Base-by-base conservation (phyloP, 2,329 filamentous ascomycete genomes). In the Trichoderma afroharzianum region DNA sequence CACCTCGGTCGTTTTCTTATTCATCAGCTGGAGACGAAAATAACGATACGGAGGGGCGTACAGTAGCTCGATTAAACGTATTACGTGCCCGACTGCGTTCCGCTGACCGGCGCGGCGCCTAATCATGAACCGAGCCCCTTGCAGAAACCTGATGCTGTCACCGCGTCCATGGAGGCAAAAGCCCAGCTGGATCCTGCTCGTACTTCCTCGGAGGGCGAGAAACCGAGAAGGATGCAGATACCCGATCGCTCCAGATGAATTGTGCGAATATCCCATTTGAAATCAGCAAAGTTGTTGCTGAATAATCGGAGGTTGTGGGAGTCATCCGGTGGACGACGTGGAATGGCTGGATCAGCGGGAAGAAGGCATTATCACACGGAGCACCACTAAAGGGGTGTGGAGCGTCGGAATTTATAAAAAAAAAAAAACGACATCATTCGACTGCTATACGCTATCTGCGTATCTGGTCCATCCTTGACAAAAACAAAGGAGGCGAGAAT, bases 101-200 rank as follows among this genome's bases (percentile, higher is more conserved):
- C 21, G n/a, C 28, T 33, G 14, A 3, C 43, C 66, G 66, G 66
- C 66, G 39, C 66, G 57, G 66, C 66, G 39, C 57, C 39, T 53
- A 53, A 53, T 69, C 57, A 69, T 28, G 28, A 69, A 61, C 66
- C 66, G 66, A 62, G 36, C 14, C 66, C 21, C 26, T 33, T 26
- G n/a, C 7, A 3, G 9, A 8, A 8, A 8, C 26, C 50, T 26
- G 24, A 50, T 50, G 14, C 33, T 50, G 24, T 28, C 50, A 39
- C 63, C 9, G n/a, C n/a, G 50, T 57, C 63, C 28, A 39, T 55
- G 47, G 63, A 39, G 43, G 33, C 14, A 39, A 57, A 21, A 15
- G 24, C 14, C 28, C 43, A 33, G 15, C 47, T 53, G n/a, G 47
- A 24, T 53, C 47, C 47, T 53, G n/a, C 62, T 33, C 39, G 26